phyloP scores from a whole-genome alignment of 306 rosid genomes.

The Castanea mollissima region DNA sequence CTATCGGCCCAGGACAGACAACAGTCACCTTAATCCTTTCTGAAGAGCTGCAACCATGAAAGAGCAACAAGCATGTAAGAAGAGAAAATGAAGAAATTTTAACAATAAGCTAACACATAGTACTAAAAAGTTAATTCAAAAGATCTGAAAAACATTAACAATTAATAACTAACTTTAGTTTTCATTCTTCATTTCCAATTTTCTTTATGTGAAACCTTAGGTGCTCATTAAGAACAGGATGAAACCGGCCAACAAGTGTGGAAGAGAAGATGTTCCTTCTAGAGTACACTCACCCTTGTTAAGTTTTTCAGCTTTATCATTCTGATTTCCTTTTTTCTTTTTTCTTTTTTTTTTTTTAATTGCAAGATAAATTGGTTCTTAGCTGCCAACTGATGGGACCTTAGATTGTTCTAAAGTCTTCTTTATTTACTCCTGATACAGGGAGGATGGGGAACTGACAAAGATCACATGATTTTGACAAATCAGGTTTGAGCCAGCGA shows the following conservation, averaged over 20 bases:
- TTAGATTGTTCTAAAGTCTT: no score
- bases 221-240: neutral
- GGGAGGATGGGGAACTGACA: no score
- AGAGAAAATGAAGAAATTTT: neutral
- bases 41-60: slow-evolving; percentile 56
- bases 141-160: neutral
- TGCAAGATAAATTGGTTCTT: neutral
- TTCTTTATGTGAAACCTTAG: neutral
- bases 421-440: no score
- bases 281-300: neutral
- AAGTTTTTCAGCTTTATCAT: neutral
- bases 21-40: slow-evolving; percentile 85
- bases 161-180: neutral
- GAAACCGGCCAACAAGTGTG: neutral
- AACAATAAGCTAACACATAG: neutral
- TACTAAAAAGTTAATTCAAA: neutral
- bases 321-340: neutral
- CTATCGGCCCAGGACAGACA: slow-evolving; percentile 94
- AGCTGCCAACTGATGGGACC: neutral
- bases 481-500: no score
- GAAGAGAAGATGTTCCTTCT: neutral
- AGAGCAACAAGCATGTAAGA: slow-evolving; percentile 10
- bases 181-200: neutral
- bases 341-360: neutral
- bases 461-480: no score